Conservation (phyloP, 495 filamentous ascomycete species). For the Aspergillus asperescens region DNA sequence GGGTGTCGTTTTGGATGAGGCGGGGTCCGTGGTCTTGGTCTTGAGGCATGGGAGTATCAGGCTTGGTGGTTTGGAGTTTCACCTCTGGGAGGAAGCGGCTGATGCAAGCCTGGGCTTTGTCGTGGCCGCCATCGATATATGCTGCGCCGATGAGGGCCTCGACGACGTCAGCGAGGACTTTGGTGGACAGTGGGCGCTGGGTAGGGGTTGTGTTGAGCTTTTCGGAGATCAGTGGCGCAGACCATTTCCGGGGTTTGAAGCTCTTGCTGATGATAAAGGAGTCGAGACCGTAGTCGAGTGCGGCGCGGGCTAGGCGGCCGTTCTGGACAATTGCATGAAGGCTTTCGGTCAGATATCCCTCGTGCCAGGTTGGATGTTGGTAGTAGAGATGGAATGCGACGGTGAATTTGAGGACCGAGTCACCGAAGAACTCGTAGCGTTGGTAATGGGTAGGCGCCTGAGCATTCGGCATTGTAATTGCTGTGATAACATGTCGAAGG, state of each 20-base stretch:
- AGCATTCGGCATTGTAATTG: conserved; percentile 64
- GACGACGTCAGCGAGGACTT: conserved; percentile 84
- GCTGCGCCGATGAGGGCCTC: conserved; percentile 80
- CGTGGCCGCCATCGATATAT: conserved; percentile 61
- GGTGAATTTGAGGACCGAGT: conserved; percentile 76
- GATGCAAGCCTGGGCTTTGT: conserved; percentile 59
- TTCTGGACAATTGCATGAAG: conserved; percentile 75
- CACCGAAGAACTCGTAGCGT: conserved; percentile 83
- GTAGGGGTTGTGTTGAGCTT: conserved; percentile 12
- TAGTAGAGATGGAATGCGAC: conserved; percentile 63
- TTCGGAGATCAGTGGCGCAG: conserved; percentile 54
- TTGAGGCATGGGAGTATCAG: conserved; percentile 21
- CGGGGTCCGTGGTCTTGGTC: neutral
- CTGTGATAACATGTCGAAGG: conserved; percentile 58
- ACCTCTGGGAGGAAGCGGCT: conserved; percentile 57
- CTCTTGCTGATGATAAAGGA: conserved; percentile 63
- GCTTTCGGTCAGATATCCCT: conserved; percentile 65
- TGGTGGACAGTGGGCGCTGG: conserved; percentile 56
- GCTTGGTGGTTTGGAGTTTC: conserved; percentile 24
- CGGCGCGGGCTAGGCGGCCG: conserved; percentile 56
- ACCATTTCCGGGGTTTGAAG: conserved; percentile 70
- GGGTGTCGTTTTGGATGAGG: conserved; percentile 9
- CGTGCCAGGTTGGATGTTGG: conserved; percentile 64
- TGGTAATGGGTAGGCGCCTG: conserved; percentile 68
- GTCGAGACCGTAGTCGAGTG: conserved; percentile 59